Evolutionary conservation across 2,329 filamentous ascomycete species (phyloP), one percentile per base, ranked within the genome.

Genomic region (Mariannaea sp.): DNA sequence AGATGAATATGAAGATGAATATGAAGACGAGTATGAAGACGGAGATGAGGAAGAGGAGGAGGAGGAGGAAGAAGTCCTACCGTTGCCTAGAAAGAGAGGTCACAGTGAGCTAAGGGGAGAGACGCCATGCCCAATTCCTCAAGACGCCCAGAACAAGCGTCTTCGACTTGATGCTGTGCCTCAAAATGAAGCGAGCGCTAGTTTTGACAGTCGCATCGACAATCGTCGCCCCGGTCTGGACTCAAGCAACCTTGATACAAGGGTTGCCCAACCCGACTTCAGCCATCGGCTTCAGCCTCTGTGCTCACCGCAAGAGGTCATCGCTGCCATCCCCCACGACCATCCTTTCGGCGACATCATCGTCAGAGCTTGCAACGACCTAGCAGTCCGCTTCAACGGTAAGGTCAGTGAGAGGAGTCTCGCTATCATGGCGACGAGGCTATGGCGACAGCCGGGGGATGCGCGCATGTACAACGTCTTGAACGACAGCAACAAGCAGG

Each of bases 291-390:
- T 46, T 5, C 27, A 44, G 14, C 27, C 20, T 4, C 39, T 48
- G 6, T 48, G 40, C 33, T 42, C 39, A 2, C 51, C 58, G 16
- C 56, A 61, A 14, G 36, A 51, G 8, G 57, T 58, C 17, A 53
- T 65, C 9, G 13, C 53, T 22, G 30, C 30, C 10, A 39, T 65
- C 16, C 35, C 63, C 35, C 49, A 36, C 30, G 38, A 27, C 6
- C 41, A 41, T 4, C 20, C 43, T 7, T 42, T 44, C 13, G 51
- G 50, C 4, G 32, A 41, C 10, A 58, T 51, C 10, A 27, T 59
- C 13, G 57, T 53, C n/a, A 50, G 36, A 7, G 60, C 61, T 8
- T 46, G 53, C 2, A 47, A 53, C n/a, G 61, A 64, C 9, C 52
- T 64, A 47, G 58, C 58, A 9, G 29, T 56, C 16, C 49, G 62